A percentile compares a stretch with the other conserved stretches of the same genome.
phyloP scores from a whole-genome alignment of 495 filamentous ascomycete species.

The Astrocystis sublimbata region DNA sequence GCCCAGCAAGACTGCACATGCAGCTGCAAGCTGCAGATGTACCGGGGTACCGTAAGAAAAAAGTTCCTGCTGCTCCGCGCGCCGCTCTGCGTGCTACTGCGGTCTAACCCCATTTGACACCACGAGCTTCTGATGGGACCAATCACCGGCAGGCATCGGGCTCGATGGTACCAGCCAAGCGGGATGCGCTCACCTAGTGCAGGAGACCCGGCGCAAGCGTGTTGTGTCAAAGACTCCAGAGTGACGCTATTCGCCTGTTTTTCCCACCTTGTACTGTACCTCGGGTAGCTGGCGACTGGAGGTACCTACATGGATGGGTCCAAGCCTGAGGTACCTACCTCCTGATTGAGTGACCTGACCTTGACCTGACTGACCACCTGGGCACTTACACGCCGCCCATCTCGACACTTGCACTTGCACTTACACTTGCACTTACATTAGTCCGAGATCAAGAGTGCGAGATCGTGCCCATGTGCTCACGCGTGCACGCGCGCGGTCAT shows the following conservation, averaged over 20 bases:
- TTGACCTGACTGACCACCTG: too few relatives aligned
- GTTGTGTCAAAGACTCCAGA: constrained; percentile 1
- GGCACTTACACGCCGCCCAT: constrained; percentile 1
- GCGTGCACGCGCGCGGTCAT: neutral
- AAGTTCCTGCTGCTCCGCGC: too few relatives aligned
- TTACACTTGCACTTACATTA: neutral
- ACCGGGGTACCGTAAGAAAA: neutral
- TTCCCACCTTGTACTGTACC: too few relatives aligned
- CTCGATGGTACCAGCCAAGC: constrained; percentile 6
- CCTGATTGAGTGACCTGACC: too few relatives aligned
- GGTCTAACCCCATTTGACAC: neutral
- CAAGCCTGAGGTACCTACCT: too few relatives aligned
- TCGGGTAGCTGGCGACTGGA: too few relatives aligned
- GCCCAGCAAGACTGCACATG: too few relatives aligned
- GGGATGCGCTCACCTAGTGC: constrained; percentile 11
- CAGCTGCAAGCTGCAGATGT: constrained; percentile 2
- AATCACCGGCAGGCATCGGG: constrained; percentile 8
- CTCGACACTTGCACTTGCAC: neutral
- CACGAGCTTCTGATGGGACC: constrained; percentile 12
- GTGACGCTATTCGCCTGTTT: constrained; percentile 6
- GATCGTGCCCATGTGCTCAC: neutral
- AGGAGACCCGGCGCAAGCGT: constrained; percentile 4
- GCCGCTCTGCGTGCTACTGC: too few relatives aligned
- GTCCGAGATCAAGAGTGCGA: neutral
- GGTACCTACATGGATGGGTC: too few relatives aligned